Percentiles rank a stretch among this genome's conserved stretches.
Evolutionary conservation across 495 filamentous ascomycete genomes (phyloP).

Genomic region (Trichoderma reesei): DNA sequence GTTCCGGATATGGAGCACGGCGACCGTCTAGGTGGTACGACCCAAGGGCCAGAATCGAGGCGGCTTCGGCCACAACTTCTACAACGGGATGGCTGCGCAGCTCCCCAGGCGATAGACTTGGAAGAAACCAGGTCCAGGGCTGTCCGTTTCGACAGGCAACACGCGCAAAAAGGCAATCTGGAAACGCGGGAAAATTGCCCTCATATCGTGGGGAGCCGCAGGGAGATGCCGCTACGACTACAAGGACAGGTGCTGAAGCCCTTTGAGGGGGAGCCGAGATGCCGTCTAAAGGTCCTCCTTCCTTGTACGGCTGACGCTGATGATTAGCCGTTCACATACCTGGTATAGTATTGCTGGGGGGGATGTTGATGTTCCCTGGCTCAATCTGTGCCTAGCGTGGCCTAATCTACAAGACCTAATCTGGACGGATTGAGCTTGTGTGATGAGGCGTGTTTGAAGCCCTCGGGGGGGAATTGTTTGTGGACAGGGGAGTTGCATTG

Average conservation of each 20-base stretch:
- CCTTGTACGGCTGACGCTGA: constrained; percentile 1
- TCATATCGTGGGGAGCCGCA: not conserved
- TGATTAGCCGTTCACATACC: no score
- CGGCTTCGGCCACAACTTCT: not conserved
- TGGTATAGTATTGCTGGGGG: no score
- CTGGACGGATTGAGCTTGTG: not conserved
- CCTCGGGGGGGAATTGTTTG: no score
- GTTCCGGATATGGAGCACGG: not conserved
- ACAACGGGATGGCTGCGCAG: not conserved
- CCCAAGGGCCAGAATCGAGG: no score
- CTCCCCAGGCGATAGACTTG: no score
- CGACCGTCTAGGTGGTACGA: no score
- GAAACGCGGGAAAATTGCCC: no score
- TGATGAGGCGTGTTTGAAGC: not conserved
- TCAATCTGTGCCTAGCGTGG: not conserved
- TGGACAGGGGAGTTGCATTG: no score
- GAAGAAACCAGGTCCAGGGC: no score
- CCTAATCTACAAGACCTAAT: constrained; percentile 1
- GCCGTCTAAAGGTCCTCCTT: not conserved
- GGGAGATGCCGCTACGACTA: not conserved
- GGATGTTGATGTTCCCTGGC: no score
- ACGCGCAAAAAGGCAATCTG: no score
- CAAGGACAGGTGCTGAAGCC: not conserved
- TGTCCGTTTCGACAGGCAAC: no score
- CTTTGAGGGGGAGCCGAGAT: constrained; percentile 2